Base-by-base conservation (phyloP, 1,284 basidiomycete species). In the Leccinum fuscescens region DNA sequence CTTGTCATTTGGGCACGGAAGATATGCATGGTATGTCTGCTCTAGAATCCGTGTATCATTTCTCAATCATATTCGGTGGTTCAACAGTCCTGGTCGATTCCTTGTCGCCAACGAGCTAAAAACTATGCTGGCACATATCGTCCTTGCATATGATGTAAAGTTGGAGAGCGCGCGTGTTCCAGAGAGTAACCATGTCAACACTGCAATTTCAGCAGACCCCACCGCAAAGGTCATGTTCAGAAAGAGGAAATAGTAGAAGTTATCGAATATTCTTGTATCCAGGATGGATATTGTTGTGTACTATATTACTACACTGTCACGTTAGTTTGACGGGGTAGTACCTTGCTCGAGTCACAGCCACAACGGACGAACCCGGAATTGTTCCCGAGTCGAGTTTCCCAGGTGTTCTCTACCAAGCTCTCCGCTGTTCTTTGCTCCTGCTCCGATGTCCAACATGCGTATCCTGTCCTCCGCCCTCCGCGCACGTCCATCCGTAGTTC, bases 401-500 rank as follows among this genome's bases (percentile, higher is more conserved):
- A 62, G 54, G 33, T 44, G 8, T 15, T 46, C 12, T 52, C 33
- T 29, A 53, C 8, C 55, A 7, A 37, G 4, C 6, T 54, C 60
- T 37, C 58, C 35, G 15, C 15, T 20, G 42, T 20, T 44, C 42
- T 20, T 44, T 20, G 42, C 17, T 39, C 37, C 15, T 51, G 24
- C 37, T 61, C 62, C 29, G 54, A 63, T 31, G 31, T 0, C 65
- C 64, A 74, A 66, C 69, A 76, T 82, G 78, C 78, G 75, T 63
- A 75, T 86, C 69, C 71, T 86, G 69, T 77, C 84, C 72, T 78
- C 80, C 71, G 78, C 81, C 74, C 79, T 88, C 71, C 85, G 86
- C 65, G 80, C 82, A 61, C 77, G 73, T 71, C 82, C 71, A 72
- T 55, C 73, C 68, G 65, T 69, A 66, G 64, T 68, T 69, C 66